Base-by-base conservation (phyloP, 2,329 filamentous ascomycete genomes). In the Eutypella sp. region DNA sequence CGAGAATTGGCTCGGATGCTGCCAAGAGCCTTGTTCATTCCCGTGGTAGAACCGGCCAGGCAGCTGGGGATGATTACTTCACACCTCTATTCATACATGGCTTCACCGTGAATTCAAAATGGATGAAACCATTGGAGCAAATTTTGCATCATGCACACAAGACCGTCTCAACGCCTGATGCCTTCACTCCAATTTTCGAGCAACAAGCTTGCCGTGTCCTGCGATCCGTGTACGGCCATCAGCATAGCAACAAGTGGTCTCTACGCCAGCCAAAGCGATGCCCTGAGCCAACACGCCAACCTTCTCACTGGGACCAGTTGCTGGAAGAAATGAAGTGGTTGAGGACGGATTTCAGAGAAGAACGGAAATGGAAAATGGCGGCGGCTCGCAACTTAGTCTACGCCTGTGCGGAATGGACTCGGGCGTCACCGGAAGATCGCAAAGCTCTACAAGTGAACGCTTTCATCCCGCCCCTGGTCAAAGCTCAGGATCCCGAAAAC, bases 311-410 rank as follows among this genome's bases (percentile, higher is more conserved):
- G 79, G 93, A 99, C 67, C 78, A 92, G 43, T 66, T 97, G 45
- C 71, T 99, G 25, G 80, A 90, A 55, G 91, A 99, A 70, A 89
- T 92, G 79, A 95, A 91, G 65, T 97, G 92, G 92, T 95, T 99
- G 89, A 82, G 91, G 42, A 96, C 90, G 2, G 93, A 99, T 66
- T 97, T 96, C 60, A 80, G 87, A 42, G 89, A 96, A 66, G 93
- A 97, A 65, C 76, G 89, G 34, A 96, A 95, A 63, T 96, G 91
- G 90, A 97, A 96, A 68, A 83, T 82, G 60, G 80, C 86, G 2
- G 79, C 85, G 29, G 91, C 91, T 5, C 85, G 84, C 47, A 89
- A 84, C 47, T 74, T 96, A 48, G 93, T 90, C 1, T 74, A 84
- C 57, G 87, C 85, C 57, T 97, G 92, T 65, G 88, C 85, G 0